phyloP scores from a whole-genome alignment of 1,139 yeast species.

The Pichia terricola region DNA sequence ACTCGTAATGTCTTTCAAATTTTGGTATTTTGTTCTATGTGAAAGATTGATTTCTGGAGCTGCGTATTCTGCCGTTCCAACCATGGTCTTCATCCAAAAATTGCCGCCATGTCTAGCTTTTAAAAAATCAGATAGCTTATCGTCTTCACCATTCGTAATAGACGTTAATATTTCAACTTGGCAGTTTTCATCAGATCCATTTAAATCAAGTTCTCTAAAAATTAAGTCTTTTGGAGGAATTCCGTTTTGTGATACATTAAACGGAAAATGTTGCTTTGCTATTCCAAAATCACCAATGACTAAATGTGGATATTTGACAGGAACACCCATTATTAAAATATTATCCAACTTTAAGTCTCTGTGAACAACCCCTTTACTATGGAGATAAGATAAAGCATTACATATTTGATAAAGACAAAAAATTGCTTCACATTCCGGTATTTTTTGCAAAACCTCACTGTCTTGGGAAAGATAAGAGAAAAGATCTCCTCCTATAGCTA shows the following conservation, averaged over 20 bases:
- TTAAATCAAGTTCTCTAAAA: not conserved
- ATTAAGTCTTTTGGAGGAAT: not conserved
- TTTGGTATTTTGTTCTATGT: not conserved
- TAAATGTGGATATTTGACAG: conserved; percentile 41
- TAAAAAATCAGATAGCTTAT: not conserved
- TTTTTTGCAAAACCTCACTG: conserved; percentile 27
- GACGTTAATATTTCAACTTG: too few relatives aligned
- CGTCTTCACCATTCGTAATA: not conserved
- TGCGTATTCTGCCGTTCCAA: conserved; percentile 60
- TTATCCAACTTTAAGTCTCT: conserved; percentile 53
- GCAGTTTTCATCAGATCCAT: too few relatives aligned
- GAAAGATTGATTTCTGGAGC: conserved; percentile 54
- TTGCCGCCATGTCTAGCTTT: not conserved
- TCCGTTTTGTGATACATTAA: not conserved
- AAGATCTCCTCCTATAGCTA: conserved; percentile 51
- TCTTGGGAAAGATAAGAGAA: conserved; percentile 48
- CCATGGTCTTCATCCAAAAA: conserved; percentile 42
- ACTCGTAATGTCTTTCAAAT: not conserved
- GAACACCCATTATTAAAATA: conserved; percentile 47
- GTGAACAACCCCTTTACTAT: conserved; percentile 40
- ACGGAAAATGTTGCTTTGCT: conserved; percentile 31
- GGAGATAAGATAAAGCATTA: conserved; percentile 45
- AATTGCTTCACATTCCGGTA: conserved; percentile 46
- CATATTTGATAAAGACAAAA: conserved; percentile 48
- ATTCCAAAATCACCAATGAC: conserved; percentile 62